Evolutionary conservation across 2,329 filamentous ascomycete species (phyloP).

Genomic region (Aspergillus fumigatus): DNA sequence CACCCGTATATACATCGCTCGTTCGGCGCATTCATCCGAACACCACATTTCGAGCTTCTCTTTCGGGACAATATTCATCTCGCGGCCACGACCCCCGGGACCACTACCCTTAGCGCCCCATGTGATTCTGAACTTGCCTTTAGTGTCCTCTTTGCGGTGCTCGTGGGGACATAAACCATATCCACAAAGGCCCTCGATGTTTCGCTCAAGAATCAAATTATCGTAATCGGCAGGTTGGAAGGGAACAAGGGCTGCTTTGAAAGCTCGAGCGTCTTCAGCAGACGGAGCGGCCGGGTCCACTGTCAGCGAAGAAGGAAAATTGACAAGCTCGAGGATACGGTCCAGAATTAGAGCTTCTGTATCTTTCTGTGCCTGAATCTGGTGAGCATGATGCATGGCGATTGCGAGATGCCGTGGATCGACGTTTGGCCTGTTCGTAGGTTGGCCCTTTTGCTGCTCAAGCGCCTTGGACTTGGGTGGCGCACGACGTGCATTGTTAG

Average conservation of each 20-base stretch:
- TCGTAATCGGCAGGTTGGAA: conserved; percentile 91
- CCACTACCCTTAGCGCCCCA: conserved; percentile 49
- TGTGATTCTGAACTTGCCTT: conserved; percentile 66
- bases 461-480: conserved; percentile 17
- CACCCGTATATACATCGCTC: conserved; percentile 80
- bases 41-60: conserved; percentile 84
- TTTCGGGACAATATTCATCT: conserved; percentile 62
- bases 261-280: conserved; percentile 56
- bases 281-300: conserved; percentile 52
- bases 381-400: conserved; percentile 75
- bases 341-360: conserved; percentile 70
- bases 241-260: conserved; percentile 62
- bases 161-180: conserved; percentile 71
- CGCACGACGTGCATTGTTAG: conserved; percentile 32
- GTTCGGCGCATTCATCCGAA: conserved; percentile 68
- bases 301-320: conserved; percentile 51
- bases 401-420: conserved; percentile 51
- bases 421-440: conserved; percentile 36
- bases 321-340: conserved; percentile 66
- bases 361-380: conserved; percentile 77
- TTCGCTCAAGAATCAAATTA: conserved; percentile 81
- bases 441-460: conserved; percentile 25
- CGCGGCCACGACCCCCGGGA: conserved; percentile 46
- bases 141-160: conserved; percentile 53
- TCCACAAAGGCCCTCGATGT: conserved; percentile 75